Conservation (phyloP, 2,329 filamentous ascomycete species). For the Akanthomyces lecanii region DNA sequence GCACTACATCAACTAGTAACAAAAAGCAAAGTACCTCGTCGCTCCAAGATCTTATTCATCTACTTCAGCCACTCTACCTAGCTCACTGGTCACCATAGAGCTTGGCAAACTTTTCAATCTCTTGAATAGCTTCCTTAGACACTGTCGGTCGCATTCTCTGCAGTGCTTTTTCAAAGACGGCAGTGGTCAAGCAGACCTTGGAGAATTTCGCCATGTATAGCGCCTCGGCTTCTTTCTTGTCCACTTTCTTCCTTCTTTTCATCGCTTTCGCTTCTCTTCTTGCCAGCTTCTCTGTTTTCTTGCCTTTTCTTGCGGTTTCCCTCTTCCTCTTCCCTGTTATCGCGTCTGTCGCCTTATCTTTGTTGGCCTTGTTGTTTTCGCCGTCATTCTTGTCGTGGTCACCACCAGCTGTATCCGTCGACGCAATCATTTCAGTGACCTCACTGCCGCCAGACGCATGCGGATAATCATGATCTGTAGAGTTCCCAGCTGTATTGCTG, state of each 20-base stretch:
- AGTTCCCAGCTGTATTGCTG: no score
- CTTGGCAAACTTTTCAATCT: not conserved
- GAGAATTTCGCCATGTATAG: not conserved
- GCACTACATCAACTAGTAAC: no score
- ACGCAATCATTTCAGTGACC: not conserved
- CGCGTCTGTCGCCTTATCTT: no score
- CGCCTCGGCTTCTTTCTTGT: not conserved
- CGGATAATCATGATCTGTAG: no score
- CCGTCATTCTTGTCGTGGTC: no score
- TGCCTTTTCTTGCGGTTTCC: not conserved
- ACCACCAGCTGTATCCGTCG: not conserved
- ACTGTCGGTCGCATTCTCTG: conserved; percentile 1
- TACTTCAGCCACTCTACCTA: no score
- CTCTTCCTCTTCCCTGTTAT: not conserved
- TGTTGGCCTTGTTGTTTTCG: not conserved
- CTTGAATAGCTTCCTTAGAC: not conserved
- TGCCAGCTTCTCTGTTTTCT: not conserved
- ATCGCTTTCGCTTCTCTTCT: not conserved
- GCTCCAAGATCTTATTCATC: no score
- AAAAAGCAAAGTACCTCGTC: no score
- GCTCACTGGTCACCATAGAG: not conserved
- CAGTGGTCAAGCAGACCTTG: not conserved
- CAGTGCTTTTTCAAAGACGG: not conserved
- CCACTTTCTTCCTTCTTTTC: not conserved
- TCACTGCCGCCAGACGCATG: no score